phyloP scores from a whole-genome alignment of 2,329 filamentous ascomycete genomes.

The Aotearoamyces nothofagi region DNA sequence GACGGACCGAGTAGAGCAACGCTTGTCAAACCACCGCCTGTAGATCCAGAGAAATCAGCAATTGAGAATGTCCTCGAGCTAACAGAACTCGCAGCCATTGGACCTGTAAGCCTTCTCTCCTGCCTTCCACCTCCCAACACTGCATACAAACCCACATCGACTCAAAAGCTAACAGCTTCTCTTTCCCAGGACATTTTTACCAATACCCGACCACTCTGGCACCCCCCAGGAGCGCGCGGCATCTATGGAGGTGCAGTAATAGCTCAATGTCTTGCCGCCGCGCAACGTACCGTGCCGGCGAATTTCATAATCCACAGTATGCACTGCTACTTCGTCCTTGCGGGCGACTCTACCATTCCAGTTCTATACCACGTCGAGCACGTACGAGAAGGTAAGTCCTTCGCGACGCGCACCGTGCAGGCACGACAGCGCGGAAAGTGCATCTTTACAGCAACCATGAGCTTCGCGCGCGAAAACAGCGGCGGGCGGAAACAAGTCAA shows the following conservation, averaged over 20 bases:
- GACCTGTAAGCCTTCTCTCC: conserved; percentile 39
- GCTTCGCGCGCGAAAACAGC: conserved; percentile 58
- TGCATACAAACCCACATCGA: no score
- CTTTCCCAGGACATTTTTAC: conserved; percentile 69
- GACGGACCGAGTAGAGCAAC: no score
- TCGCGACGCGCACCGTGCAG: conserved; percentile 89
- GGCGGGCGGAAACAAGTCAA: conserved; percentile 36
- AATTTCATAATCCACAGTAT: conserved; percentile 84
- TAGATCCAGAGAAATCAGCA: conserved; percentile 55
- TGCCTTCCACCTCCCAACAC: no score
- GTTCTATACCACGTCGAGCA: conserved; percentile 92
- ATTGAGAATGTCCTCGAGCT: conserved; percentile 88
- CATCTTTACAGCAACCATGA: conserved; percentile 93
- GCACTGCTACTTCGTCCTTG: conserved; percentile 98
- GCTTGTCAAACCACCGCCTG: conserved; percentile 59
- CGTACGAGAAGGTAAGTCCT: conserved; percentile 79
- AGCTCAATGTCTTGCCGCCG: conserved; percentile 77
- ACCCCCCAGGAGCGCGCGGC: conserved; percentile 78
- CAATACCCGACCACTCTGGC: conserved; percentile 84
- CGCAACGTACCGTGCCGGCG: conserved; percentile 69
- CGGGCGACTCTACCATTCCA: conserved; percentile 70
- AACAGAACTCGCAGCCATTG: conserved; percentile 61
- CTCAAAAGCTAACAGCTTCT: no score
- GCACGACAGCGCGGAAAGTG: conserved; percentile 74
- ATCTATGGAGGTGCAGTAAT: conserved; percentile 92